A percentile compares a stretch with the other conserved stretches of the same genome.
Evolutionary conservation across 1,284 basidiomycete genomes (phyloP).

Genomic region (Rhodotorula sp.): DNA sequence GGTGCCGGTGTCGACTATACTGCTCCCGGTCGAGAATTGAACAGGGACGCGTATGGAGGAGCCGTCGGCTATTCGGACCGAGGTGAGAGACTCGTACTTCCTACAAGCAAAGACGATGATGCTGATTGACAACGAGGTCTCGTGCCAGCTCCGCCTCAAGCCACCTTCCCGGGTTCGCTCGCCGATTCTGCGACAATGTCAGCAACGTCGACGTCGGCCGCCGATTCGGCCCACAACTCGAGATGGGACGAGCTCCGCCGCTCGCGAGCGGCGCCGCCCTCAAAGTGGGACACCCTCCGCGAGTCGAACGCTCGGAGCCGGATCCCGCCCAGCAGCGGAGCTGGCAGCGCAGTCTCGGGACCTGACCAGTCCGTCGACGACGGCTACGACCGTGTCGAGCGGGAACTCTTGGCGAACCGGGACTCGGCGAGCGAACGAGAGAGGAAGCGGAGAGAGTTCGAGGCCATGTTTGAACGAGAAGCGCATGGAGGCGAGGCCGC

Average conservation of each 20-base stretch:
- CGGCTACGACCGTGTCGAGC: neutral
- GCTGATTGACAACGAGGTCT: neutral
- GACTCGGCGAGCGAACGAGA: slow-evolving; percentile 20
- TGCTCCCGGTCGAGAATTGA: slow-evolving; percentile 18
- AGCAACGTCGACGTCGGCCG: neutral
- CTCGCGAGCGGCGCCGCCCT: slow-evolving; percentile 25
- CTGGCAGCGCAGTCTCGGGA: neutral
- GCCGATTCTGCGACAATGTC: slow-evolving; percentile 8
- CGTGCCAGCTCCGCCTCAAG: slow-evolving; percentile 26
- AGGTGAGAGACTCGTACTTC: slow-evolving; percentile 2
- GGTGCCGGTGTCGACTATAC: slow-evolving; percentile 14
- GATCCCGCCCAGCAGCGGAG: neutral
- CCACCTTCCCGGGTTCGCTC: slow-evolving; percentile 20
- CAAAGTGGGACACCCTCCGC: slow-evolving; percentile 27
- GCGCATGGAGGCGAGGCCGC: slow-evolving; percentile 20
- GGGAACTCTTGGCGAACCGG: neutral
- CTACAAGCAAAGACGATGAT: too few species aligned
- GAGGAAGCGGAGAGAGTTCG: slow-evolving; percentile 25
- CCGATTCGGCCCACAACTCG: slow-evolving; percentile 1
- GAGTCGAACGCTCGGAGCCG: slow-evolving; percentile 4
- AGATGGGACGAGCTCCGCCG: slow-evolving; percentile 30
- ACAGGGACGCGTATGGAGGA: slow-evolving; percentile 1
- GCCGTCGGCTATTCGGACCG: slow-evolving; percentile 31
- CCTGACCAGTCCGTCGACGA: neutral
- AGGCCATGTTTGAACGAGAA: slow-evolving; percentile 25